Evolutionary conservation across 1,284 basidiomycete species (phyloP).

Genomic region (Pseudozyma hubeiensis): DNA sequence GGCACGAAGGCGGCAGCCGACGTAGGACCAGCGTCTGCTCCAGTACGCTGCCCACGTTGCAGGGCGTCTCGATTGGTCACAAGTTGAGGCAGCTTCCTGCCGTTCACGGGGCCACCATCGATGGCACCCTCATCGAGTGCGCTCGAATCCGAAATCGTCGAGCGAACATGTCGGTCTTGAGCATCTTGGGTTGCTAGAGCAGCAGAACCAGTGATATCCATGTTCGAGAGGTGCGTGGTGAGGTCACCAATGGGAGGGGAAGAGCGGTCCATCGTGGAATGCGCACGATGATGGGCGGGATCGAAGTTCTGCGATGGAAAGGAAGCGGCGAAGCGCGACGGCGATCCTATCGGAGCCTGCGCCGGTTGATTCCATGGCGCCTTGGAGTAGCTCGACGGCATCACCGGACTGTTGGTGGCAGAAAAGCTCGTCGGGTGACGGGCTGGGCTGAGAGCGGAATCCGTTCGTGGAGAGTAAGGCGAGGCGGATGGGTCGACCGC

Average conservation of each 20-base stretch:
- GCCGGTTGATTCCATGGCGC: slow-evolving; percentile 38
- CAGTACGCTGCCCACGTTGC: slow-evolving; percentile 28
- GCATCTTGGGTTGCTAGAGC: slow-evolving; percentile 19
- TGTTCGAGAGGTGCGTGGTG: slow-evolving; percentile 28
- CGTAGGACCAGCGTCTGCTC: slow-evolving; percentile 23
- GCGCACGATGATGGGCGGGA: slow-evolving; percentile 11
- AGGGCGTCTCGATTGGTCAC: slow-evolving; percentile 59
- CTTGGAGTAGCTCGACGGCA: slow-evolving; percentile 37
- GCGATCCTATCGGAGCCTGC: slow-evolving; percentile 42
- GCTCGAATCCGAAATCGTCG: slow-evolving; percentile 14
- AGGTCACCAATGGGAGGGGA: slow-evolving; percentile 29
- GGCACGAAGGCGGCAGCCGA: slow-evolving; percentile 53
- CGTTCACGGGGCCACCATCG: slow-evolving; percentile 9
- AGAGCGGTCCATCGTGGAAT: slow-evolving; percentile 16
- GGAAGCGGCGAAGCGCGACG: slow-evolving; percentile 44
- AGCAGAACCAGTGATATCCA: slow-evolving; percentile 42
- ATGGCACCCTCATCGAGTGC: slow-evolving; percentile 14
- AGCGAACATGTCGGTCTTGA: slow-evolving; percentile 14
- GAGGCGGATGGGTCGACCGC: slow-evolving; percentile 8
- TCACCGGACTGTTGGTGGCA: slow-evolving; percentile 34
- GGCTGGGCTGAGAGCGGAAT: slow-evolving; percentile 34
- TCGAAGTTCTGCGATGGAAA: slow-evolving; percentile 42
- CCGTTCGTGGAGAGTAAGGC: slow-evolving; percentile 23
- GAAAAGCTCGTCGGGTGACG: slow-evolving; percentile 38
- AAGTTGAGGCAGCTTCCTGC: slow-evolving; percentile 52